Percentiles rank a stretch among this genome's conserved stretches.
These are phyloP conservation scores for Arachis hypogaea DNA, from an alignment of 306 rosid genomes.

Conservation along the genomic window DNA sequence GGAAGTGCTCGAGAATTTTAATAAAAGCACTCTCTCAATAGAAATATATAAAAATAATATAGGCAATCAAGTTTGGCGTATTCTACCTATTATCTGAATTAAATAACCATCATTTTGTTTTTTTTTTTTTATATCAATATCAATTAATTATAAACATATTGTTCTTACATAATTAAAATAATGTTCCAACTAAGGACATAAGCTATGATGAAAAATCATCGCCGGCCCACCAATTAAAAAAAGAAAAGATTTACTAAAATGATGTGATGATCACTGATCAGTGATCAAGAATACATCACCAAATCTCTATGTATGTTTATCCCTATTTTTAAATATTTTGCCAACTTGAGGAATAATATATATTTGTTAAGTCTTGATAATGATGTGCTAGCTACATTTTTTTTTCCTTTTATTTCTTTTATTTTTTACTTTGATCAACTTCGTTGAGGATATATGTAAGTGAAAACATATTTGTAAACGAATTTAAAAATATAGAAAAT, in stretches of 20 bases:
- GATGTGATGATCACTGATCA: neutral
- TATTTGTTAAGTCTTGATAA: neutral
- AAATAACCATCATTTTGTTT: neutral
- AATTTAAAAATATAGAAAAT: too few relatives aligned
- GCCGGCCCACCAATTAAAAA: neutral
- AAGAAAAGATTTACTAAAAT: neutral
- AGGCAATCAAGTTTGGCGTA: neutral
- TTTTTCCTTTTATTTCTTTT: too few relatives aligned
- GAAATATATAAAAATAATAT: neutral
- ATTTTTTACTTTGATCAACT: too few relatives aligned
- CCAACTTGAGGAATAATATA: neutral
- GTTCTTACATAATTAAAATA: neutral
- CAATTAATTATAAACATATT: neutral
- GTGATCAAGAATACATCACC: neutral
- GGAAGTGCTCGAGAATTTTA: neutral
- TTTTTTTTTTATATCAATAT: too few relatives aligned
- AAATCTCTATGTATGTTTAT: neutral
- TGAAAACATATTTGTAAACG: too few relatives aligned
- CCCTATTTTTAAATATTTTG: neutral
- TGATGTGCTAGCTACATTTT: neutral
- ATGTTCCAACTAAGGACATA: neutral
- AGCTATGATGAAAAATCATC: neutral
- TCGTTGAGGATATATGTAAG: too few relatives aligned
- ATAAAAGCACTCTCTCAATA: neutral
- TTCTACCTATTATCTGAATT: neutral